Evolutionary conservation across 495 filamentous ascomycete species (phyloP).

Genomic region (Lasiosphaeria hispida): DNA sequence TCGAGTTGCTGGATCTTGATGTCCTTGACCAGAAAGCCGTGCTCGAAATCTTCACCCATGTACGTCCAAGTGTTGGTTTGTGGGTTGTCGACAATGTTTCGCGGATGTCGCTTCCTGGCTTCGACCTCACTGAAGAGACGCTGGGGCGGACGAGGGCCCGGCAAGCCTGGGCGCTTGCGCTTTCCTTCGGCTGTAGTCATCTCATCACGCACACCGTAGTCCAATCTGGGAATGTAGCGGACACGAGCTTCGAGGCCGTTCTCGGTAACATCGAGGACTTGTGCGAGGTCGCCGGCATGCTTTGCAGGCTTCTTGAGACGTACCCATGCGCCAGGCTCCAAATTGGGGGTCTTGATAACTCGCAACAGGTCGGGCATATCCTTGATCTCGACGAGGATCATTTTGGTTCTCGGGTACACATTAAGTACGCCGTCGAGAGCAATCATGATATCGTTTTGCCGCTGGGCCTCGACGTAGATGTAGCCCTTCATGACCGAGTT

Average conservation of each 20-base stretch:
- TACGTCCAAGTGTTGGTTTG: conserved; percentile 76
- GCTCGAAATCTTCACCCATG: conserved; percentile 80
- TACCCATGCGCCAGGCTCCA: conserved; percentile 87
- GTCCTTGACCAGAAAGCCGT: conserved; percentile 92
- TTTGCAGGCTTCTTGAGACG: conserved; percentile 77
- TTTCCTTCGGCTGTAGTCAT: conserved; percentile 58
- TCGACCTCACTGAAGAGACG: conserved; percentile 91
- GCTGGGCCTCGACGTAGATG: conserved; percentile 88
- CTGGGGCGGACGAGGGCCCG: conserved; percentile 73
- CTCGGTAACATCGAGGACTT: conserved; percentile 88
- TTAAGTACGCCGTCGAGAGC: conserved; percentile 80
- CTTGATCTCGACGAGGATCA: conserved; percentile 87
- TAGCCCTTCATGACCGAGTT: conserved; percentile 78
- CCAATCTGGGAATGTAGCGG: conserved; percentile 81
- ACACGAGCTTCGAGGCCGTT: conserved; percentile 88
- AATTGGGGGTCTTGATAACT: conserved; percentile 78
- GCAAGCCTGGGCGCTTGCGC: conserved; percentile 67
- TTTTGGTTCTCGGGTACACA: conserved; percentile 75
- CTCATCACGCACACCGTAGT: conserved; percentile 89
- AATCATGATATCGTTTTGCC: conserved; percentile 78
- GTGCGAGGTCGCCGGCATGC: conserved; percentile 86
- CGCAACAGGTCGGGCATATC: conserved; percentile 97
- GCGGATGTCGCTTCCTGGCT: conserved; percentile 81
- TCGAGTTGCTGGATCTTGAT: conserved; percentile 82
- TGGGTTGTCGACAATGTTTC: conserved; percentile 62